These are phyloP conservation scores for Ziziphus jujuba DNA, from an alignment of 306 rosid species.

Conservation along the genomic window DNA sequence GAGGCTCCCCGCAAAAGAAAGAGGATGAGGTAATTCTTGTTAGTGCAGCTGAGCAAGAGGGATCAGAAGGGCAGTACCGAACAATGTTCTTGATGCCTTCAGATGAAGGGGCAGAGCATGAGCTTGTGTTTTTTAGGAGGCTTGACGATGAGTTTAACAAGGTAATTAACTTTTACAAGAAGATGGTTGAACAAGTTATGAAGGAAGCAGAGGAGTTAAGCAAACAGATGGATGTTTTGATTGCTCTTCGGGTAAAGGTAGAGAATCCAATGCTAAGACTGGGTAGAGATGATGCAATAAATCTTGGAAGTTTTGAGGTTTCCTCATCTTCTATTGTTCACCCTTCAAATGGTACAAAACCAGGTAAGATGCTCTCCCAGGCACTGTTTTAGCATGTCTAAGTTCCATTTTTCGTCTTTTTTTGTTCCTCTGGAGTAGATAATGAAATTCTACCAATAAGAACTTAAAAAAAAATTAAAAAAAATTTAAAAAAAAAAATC, in stretches of 20 bases:
- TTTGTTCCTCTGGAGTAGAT: background rate
- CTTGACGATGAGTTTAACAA: constrained; percentile 78
- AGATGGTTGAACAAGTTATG: constrained; percentile 46
- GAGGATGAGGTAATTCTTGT: constrained; percentile 65
- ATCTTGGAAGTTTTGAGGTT: constrained; percentile 21
- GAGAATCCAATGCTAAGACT: constrained; percentile 44
- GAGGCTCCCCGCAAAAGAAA: constrained; percentile 34
- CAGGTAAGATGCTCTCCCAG: constrained; percentile 38
- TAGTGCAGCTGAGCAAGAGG: constrained; percentile 33
- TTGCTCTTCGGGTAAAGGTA: constrained; percentile 64
- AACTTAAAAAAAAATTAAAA: no score
- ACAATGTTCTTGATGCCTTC: constrained; percentile 48
- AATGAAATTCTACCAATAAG: background rate
- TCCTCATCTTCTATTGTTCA: constrained; percentile 25
- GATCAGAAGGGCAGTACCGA: constrained; percentile 35
- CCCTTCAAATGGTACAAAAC: constrained; percentile 20
- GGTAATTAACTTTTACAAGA: constrained; percentile 55
- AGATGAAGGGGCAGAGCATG: constrained; percentile 51
- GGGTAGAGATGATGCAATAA: constrained; percentile 5
- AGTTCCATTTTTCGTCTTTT: background rate
- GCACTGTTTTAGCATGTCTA: background rate
- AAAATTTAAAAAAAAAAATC: no score
- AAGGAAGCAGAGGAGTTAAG: constrained; percentile 69
- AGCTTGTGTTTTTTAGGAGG: constrained; percentile 51
- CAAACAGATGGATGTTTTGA: constrained; percentile 69